Evolutionary conservation across 352 stramenopile species (phyloP).

Genomic region (Phytophthora foliorum): DNA sequence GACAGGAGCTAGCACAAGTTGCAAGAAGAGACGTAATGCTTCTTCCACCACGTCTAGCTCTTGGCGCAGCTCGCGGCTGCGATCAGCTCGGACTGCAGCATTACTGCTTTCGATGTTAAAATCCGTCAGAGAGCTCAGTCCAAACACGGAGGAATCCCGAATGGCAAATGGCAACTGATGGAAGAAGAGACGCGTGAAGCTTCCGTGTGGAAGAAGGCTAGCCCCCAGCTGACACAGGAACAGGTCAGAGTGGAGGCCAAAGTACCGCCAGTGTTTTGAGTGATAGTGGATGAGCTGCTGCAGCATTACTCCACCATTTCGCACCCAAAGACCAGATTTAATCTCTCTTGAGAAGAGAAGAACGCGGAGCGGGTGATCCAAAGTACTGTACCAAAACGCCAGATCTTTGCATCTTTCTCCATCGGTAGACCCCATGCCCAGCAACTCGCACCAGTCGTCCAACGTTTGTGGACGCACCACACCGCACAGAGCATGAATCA

Average conservation of each 20-base stretch:
- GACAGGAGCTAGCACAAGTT: conserved; percentile 69
- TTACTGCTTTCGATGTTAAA: background rate
- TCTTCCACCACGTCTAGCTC: conserved; percentile 72
- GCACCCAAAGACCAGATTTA: conserved; percentile 79
- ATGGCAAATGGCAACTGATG: conserved; percentile 57
- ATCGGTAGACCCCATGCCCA: conserved; percentile 36
- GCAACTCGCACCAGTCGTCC: conserved; percentile 57
- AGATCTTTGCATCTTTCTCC: conserved; percentile 37
- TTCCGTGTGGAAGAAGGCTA: conserved; percentile 58
- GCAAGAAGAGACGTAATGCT: conserved; percentile 65
- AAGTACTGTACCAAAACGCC: conserved; percentile 54
- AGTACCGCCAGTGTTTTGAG: conserved; percentile 85
- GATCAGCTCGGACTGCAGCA: conserved; percentile 22
- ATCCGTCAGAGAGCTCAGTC: conserved; percentile 13
- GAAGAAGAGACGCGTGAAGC: conserved; percentile 66
- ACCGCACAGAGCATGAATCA: conserved; percentile 60
- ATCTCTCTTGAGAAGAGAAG: conserved; percentile 75
- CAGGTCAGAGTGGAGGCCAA: conserved; percentile 77
- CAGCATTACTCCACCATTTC: conserved; percentile 85
- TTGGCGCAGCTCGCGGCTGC: conserved; percentile 44
- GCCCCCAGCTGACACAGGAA: conserved; percentile 74
- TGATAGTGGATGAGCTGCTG: conserved; percentile 86
- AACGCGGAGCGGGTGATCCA: conserved; percentile 69
- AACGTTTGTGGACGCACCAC: conserved; percentile 51
- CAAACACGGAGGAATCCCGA: conserved; percentile 33